Percentiles rank a stretch among this genome's conserved stretches.
These are phyloP conservation scores for Capillidium heterosporum DNA, from an alignment of 371 early-diverging fungal species.

Conservation along the genomic window DNA sequence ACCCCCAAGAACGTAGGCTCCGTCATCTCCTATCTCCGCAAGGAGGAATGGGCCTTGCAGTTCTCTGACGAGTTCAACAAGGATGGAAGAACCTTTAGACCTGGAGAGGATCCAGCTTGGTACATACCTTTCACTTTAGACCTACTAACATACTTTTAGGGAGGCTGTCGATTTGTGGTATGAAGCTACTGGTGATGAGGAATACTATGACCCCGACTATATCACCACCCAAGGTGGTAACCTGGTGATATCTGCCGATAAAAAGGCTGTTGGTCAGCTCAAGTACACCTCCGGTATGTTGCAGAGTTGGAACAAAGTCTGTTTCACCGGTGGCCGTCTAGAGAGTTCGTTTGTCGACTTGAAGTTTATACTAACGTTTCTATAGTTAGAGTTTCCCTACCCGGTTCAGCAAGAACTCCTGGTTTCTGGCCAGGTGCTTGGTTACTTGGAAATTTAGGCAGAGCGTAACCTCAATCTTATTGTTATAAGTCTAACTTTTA, in stretches of 20 bases:
- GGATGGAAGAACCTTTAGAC: slow-evolving; percentile 24
- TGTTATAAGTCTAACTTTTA: neutral
- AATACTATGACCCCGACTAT: slow-evolving; percentile 25
- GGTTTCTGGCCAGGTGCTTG: slow-evolving; percentile 38
- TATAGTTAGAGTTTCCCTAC: slow-evolving; percentile 25
- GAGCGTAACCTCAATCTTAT: slow-evolving; percentile 12
- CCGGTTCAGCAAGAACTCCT: slow-evolving; percentile 17
- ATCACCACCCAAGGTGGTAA: slow-evolving; percentile 21
- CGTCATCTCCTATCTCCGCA: slow-evolving; percentile 7
- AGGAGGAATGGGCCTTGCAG: slow-evolving; percentile 15
- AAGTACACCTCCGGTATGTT: slow-evolving; percentile 30
- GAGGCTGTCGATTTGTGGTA: slow-evolving; percentile 31
- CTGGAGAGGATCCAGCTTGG: slow-evolving; percentile 27
- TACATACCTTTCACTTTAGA: neutral
- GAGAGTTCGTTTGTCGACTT: slow-evolving; percentile 14
- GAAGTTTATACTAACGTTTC: neutral
- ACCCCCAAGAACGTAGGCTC: slow-evolving; percentile 8
- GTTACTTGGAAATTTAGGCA: slow-evolving; percentile 32
- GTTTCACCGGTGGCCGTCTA: slow-evolving; percentile 33
- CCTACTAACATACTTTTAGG: slow-evolving; percentile 6
- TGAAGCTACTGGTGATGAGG: slow-evolving; percentile 24
- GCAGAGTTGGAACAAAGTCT: slow-evolving; percentile 38
- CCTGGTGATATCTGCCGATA: slow-evolving; percentile 20
- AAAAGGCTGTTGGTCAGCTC: slow-evolving; percentile 16
- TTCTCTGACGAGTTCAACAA: slow-evolving; percentile 33